Evolutionary conservation across 2,329 filamentous ascomycete genomes (phyloP).

Genomic region (Curvularia sp.): DNA sequence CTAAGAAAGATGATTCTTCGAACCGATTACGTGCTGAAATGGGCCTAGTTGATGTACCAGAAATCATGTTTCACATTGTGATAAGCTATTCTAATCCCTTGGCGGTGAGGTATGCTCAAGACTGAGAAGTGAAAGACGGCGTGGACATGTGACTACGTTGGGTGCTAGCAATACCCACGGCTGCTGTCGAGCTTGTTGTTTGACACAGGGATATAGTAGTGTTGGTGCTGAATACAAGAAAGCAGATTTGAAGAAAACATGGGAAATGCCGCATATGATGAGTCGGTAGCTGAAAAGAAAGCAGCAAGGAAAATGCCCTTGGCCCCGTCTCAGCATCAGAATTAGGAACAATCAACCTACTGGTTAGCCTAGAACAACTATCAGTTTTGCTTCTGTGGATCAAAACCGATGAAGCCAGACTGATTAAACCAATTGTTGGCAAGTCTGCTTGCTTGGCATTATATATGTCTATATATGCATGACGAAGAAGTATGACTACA

Average conservation of each 20-base stretch:
- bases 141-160: neutral
- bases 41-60: neutral
- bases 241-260: neutral
- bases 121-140: conserved; percentile 10
- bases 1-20: conserved; percentile 1
- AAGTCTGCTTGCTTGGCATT: too few species aligned
- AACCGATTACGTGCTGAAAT: neutral
- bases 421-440: too few species aligned
- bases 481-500: neutral
- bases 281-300: neutral
- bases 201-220: too few species aligned
- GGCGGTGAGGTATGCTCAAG: conserved; percentile 3
- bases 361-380: too few species aligned
- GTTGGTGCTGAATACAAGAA: neutral
- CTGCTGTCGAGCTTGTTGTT: neutral
- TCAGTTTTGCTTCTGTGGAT: too few species aligned
- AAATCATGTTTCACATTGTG: too few species aligned
- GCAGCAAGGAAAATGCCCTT: neutral
- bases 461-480: neutral
- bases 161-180: neutral
- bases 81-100: neutral
- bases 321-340: neutral
- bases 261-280: too few species aligned
- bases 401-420: too few species aligned
- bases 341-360: too few species aligned